Base-by-base conservation (phyloP, 768 basidiomycete genomes). In the Termitomyces sp. region DNA sequence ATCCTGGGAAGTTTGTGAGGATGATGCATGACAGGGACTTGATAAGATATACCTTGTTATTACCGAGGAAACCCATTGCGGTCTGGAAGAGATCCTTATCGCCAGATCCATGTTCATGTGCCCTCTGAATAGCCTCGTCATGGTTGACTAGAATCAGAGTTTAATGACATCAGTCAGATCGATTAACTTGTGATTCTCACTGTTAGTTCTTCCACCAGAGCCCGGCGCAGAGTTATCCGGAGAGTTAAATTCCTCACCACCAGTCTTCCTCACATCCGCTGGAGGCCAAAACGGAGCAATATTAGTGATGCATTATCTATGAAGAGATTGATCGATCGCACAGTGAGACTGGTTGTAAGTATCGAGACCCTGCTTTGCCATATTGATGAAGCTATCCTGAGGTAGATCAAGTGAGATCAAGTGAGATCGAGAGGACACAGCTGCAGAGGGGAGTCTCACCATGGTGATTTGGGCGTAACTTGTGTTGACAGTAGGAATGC, bases 281-380 rank as follows among this genome's bases (percentile, higher is more conserved):
- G 45, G 15, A 49, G 47, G 17, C 60, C 31, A 43, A 53, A 55
- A 57, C 21, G 40, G 26, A 37, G 54, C 31, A 46, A 50, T 56
- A 57, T 67, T 45, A 68, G 63, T 51, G 26, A 51, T 28, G 19
- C 61, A 50, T 19, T 51, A 62, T 55, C 48, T 46, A 37, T 21
- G 21, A 19, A 43, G 31, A 57, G 41, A 55, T 56, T 33, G 53
- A 53, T 45, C 26, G 54, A 59, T 58, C 71, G 67, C 60, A 79
- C 78, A 69, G 15, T 83, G 78, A 17, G 77, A 80, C 30, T 74
- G 64, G 62, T 74, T 70, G 71, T 83, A 83, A 66, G 82, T 74
- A 40, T 80, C 68, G 62, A 79, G 68, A 60, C 83, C 82, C 69
- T 91, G 69, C 70, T 90, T 86, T 10, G 88, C 91, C 62, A 91